Evolutionary conservation across 768 basidiomycete genomes (phyloP).

Genomic region (Tephrocybe sp.): DNA sequence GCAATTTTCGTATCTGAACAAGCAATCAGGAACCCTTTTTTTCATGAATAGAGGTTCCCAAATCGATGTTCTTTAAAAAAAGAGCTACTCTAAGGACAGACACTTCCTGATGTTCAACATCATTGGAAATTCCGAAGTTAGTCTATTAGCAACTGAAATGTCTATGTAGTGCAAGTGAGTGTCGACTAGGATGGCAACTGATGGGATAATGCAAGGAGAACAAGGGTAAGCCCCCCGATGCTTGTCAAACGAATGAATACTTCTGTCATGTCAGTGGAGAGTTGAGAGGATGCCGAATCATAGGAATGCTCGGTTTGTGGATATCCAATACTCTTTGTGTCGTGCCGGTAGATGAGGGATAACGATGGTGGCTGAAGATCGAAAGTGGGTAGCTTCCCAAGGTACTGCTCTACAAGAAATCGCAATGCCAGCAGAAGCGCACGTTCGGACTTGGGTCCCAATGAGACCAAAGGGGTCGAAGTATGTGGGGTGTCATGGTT

Average conservation of each 20-base stretch:
- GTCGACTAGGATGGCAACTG: not conserved
- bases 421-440: not conserved
- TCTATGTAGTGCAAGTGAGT: not conserved
- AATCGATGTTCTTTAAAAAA: too few species aligned
- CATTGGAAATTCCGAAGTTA: too few species aligned
- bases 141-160: too few species aligned
- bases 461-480: not conserved
- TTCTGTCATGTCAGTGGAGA: constrained; percentile 11
- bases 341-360: not conserved
- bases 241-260: constrained; percentile 14
- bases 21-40: too few species aligned
- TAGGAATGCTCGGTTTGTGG: constrained; percentile 7
- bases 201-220: constrained; percentile 6
- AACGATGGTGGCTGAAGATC: not conserved
- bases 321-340: constrained; percentile 7
- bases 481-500: not conserved
- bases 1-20: too few species aligned
- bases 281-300: not conserved
- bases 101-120: too few species aligned
- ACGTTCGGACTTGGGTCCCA: not conserved
- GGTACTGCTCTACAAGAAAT: not conserved
- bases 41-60: too few species aligned
- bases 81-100: too few species aligned
- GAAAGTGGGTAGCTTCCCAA: not conserved
- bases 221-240: constrained; percentile 14